Conservation (phyloP, 2,329 filamentous ascomycete genomes). For the Phoma herbarum region DNA sequence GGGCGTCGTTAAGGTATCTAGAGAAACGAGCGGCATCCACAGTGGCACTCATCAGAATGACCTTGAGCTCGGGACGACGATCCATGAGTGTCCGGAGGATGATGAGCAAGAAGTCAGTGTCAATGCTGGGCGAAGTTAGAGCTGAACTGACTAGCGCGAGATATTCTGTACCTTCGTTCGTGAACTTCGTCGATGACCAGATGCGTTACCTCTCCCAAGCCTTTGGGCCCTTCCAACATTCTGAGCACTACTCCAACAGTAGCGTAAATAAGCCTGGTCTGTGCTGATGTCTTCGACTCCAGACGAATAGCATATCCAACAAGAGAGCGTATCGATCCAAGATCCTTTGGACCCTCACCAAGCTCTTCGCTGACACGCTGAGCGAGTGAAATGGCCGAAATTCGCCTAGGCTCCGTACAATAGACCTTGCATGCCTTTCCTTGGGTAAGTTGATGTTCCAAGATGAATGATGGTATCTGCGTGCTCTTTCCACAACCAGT, state of each 20-base stretch:
- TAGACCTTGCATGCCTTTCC: constrained; percentile 90
- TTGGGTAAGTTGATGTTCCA: constrained; percentile 85
- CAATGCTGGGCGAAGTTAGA: constrained; percentile 67
- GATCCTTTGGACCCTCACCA: constrained; percentile 80
- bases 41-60: constrained; percentile 96
- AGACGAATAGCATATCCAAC: constrained; percentile 95
- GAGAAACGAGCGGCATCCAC: constrained; percentile 94
- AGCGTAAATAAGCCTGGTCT: constrained; percentile 88
- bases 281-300: constrained; percentile 82
- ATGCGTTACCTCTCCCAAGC: constrained; percentile 89
- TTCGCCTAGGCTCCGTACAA: constrained; percentile 93
- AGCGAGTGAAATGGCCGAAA: constrained; percentile 94
- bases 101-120: constrained; percentile 95
- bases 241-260: constrained; percentile 93
- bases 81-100: constrained; percentile 84
- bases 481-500: constrained; percentile 98
- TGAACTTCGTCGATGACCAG: constrained; percentile 97
- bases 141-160: neutral
- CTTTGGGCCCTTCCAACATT: constrained; percentile 90
- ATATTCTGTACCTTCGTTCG: constrained; percentile 68
- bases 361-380: constrained; percentile 94
- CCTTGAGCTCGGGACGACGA: constrained; percentile 82
- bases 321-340: constrained; percentile 83
- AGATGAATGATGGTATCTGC: constrained; percentile 91
- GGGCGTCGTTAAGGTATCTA: constrained; percentile 83